Base-by-base conservation (phyloP, 352 stramenopile genomes). In the Globisporangium sylvaticum region DNA sequence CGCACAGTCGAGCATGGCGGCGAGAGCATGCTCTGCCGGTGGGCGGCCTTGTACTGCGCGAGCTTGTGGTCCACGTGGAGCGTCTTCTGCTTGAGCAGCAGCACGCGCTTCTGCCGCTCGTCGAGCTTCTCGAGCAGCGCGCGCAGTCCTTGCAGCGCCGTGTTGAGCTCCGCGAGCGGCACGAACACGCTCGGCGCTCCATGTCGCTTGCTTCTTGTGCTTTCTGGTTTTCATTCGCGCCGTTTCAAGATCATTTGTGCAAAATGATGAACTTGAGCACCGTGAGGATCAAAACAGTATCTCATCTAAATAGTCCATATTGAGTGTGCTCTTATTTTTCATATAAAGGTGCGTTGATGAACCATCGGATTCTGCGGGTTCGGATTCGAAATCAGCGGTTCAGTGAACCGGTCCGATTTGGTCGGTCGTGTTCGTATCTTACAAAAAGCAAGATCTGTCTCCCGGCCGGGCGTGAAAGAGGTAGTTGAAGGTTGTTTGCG, bases 51-150 rank as follows among this genome's bases (percentile, higher is more conserved):
- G 71, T 80, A 80, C 65, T 83, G 73, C 48, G 67, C 69, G 20
- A 87, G 77, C 59, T 70, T 76, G 24, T 77, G 71, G 65, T 89
- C 79, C n/a, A 87, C 59, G 0, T 80, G 72, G 9, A 65, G 62
- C 0, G 74, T 81, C 58, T 76, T 76, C 57, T 71, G 74, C 52
- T 71, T 73, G 61, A 89, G 66, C 27, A 77, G 52, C 27, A 69
- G 60, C 50, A 80, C 70, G 7, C 76, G 77, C 65, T 81, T 68
- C 39, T 58, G 72, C 34, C 63, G 77, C 54, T 79, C 79, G 12
- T 77, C 73, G 24, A 89, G 39, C 34, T 74, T 71, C 31, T 69
- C 48, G 6, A 73, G 61, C 29, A 89, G 66, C 53, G 39, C 69
- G 3, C 79, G 70, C 14, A 79, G 69, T 2, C 76, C 74, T 18